Base-by-base conservation (phyloP, 1,284 basidiomycete genomes). In the Papiliotrema flavescens region DNA sequence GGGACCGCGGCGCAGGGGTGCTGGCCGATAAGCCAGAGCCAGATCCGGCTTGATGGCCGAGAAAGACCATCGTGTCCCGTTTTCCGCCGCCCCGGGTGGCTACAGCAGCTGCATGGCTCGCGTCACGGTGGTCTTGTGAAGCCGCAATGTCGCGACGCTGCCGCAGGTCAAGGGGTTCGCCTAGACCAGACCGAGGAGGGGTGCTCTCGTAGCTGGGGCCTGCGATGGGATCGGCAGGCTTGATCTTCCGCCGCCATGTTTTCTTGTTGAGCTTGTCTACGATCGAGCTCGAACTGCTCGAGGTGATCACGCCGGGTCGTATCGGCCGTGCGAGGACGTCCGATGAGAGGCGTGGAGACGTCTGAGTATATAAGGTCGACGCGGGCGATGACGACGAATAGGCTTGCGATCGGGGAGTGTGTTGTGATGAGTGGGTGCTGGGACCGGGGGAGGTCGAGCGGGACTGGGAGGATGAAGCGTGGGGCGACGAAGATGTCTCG, bases 161-260 rank as follows among this genome's bases (percentile, higher is more conserved):
- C 28, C 28, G 28, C 28, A 32, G 28, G 11, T 32, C 28, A 11
- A 32, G 6, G 6, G 28, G 28, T 6, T 32, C 28, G 28, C 28
- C 28, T 11, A 32, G 11, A 11, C 28, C 11, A 11, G 28, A 32
- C 17, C 42, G 19, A 23, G 42, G 42, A 20, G 26, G 45, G 17
- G 45, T 47, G 20, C 15, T 17, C 23, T 47, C 45, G n/a, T 47
- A 47, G n/a, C n/a, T 20, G 3, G 45, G 45, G 9, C 45, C 45
- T 7, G 45, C 45, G 4, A 47, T 35, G 15, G 24, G 26, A 34
- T 28, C 32, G 22, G 49, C 32, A 20, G 47, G 26, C 17, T 45
- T n/a, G 3, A 39, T 35, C 37, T 35, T 47, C 47, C 39, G 41
- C n/a, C 51, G 54, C 57, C 57, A 59, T 45, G 57, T 49, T 4